Evolutionary conservation across 1,284 basidiomycete species (phyloP), one percentile per base, ranked within the genome.

Genomic region (Entoloma clypeatum): DNA sequence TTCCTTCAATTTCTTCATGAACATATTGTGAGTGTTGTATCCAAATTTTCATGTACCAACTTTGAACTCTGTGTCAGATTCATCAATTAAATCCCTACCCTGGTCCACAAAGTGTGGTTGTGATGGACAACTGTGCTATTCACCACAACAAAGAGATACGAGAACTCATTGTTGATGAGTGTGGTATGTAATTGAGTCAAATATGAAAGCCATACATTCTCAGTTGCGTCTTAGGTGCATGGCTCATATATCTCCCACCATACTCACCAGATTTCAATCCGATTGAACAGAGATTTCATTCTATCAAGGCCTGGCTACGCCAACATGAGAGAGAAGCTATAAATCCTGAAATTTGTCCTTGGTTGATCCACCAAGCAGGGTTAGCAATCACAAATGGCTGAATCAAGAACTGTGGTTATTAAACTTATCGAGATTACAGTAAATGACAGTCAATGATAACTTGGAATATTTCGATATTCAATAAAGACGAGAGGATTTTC

Each of bases 81-180:
- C 57, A 53, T 9, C 41, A 46, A 22, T 25, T 58, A 10, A 60
- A 55, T 29, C 55, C 57, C 22, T 61, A 52, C 40, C 56, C 54
- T 7, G 51, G 43, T 31, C 44, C 45, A 27, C 31, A 39, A 11
- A 60, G 57, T 52, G 51, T 61, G 7, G 45, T 61, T 17, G 50
- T 61, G 8, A 23, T 61, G 7, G 53, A 61, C 31, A 61, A 61
- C 44, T 61, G 59, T 45, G 41, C 52, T 5, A 61, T 61, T 31
- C 59, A 61, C 41, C 55, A 61, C 36, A 48, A 56, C 25, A 52
- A 55, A 35, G 57, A 57, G 17, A 52, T 61, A 22, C 43, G 47
- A n/a, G 28, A 48, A 9, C 40, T 59, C 13, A 52, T 60, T 39
- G 53, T 52, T 26, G 54, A 39, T 33, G 39, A 58, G 45, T 57